phyloP scores from a whole-genome alignment of 2,329 filamentous ascomycete species.

The Neonectria hederae region DNA sequence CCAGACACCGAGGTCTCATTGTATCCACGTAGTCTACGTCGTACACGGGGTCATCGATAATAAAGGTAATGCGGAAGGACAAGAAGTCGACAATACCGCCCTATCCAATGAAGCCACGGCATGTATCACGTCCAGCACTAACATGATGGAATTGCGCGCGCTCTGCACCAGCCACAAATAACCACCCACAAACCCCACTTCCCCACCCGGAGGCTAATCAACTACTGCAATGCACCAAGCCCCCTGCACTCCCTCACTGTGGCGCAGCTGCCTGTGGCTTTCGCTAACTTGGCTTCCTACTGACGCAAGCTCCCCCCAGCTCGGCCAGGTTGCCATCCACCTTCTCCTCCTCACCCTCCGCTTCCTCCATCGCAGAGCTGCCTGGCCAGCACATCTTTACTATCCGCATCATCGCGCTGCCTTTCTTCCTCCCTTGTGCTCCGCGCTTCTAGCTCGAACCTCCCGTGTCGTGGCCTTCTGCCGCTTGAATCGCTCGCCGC shows the following conservation, averaged over 20 bases:
- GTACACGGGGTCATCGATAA: not conserved
- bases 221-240: not conserved
- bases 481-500: not conserved
- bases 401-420: conserved; percentile 15
- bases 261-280: conserved; percentile 32
- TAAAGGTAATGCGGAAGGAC: not conserved
- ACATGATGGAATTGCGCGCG: too few relatives aligned
- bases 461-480: not conserved
- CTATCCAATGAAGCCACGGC: not conserved
- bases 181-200: conserved; percentile 13
- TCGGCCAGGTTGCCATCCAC: conserved; percentile 6
- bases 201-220: not conserved
- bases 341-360: conserved; percentile 32
- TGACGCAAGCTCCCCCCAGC: conserved; percentile 41
- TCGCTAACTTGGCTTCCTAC: conserved; percentile 20
- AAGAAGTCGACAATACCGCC: not conserved
- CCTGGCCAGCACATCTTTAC: conserved; percentile 30
- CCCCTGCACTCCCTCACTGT: not conserved
- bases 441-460: not conserved
- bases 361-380: conserved; percentile 36
- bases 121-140: not conserved
- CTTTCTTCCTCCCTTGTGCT: conserved; percentile 7
- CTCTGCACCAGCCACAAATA: not conserved
- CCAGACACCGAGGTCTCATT: not conserved
- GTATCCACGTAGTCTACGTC: not conserved